Percentiles rank a stretch among this genome's conserved stretches.
Conservation (phyloP, 192 early-diverging fungal genomes). For the Coemansia brasiliensis region DNA sequence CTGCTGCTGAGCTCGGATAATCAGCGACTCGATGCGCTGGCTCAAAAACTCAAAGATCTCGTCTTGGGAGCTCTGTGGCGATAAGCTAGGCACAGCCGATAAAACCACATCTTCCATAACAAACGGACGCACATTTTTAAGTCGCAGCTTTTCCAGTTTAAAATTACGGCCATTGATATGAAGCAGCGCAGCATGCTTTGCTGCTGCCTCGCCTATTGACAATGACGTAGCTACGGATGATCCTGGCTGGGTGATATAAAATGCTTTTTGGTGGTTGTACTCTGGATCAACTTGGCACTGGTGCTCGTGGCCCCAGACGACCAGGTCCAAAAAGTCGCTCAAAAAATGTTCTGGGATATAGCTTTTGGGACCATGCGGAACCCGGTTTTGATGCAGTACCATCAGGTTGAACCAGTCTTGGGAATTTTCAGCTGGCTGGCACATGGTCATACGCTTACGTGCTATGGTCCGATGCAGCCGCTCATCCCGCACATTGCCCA, state of each 20-base stretch:
- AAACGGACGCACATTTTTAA: constrained; percentile 86
- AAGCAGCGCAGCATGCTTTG: constrained; percentile 64
- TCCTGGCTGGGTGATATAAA: constrained; percentile 88
- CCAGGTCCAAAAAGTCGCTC: constrained; percentile 75
- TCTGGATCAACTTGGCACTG: constrained; percentile 84
- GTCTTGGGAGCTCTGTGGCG: constrained; percentile 57
- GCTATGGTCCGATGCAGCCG: constrained; percentile 78
- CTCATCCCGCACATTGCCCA: constrained; percentile 93
- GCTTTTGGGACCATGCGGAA: constrained; percentile 75
- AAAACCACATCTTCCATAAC: constrained; percentile 72
- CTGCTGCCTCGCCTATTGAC: constrained; percentile 75
- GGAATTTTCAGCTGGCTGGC: constrained; percentile 64
- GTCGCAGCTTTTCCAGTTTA: constrained; percentile 68
- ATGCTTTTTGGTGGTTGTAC: constrained; percentile 62
- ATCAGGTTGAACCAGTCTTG: constrained; percentile 89
- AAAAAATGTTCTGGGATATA: constrained; percentile 89
- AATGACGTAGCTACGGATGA: constrained; percentile 90
- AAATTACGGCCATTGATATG: constrained; percentile 68
- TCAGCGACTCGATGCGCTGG: constrained; percentile 57
- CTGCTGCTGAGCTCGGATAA: constrained; percentile 63
- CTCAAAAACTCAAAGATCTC: constrained; percentile 60
- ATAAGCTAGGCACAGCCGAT: constrained; percentile 48
- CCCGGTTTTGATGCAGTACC: constrained; percentile 91
- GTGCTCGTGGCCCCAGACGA: constrained; percentile 98
- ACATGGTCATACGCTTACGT: constrained; percentile 69